phyloP scores from a whole-genome alignment of 2,329 filamentous ascomycete species.

The Fusarium lyarnte region DNA sequence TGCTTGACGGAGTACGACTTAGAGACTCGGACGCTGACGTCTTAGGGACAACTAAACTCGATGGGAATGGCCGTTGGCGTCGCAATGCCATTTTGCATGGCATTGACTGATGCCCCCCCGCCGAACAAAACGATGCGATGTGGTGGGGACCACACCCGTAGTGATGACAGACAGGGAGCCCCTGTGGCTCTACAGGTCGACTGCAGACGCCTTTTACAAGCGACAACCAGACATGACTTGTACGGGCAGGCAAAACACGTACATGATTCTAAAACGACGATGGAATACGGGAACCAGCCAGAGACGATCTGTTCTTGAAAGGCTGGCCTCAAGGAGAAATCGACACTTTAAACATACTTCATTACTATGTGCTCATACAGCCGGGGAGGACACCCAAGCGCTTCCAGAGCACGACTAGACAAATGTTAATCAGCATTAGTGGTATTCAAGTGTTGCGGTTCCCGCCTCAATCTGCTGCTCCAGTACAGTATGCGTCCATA shows the following conservation, averaged over 20 bases:
- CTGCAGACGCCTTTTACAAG: conserved; percentile 20
- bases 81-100: conserved; percentile 44
- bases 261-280: conserved; percentile 4
- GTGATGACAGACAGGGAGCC: conserved; percentile 44
- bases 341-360: background rate
- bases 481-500: conserved; percentile 6
- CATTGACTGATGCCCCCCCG: conserved; percentile 41
- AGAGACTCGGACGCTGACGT: conserved; percentile 39
- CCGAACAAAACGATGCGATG: conserved; percentile 39
- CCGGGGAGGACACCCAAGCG: conserved; percentile 4
- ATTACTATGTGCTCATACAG: background rate
- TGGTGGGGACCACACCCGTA: conserved; percentile 32
- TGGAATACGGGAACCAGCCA: background rate
- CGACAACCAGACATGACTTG: conserved; percentile 6
- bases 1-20: conserved; percentile 34
- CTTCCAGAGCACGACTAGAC: conserved; percentile 15
- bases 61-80: conserved; percentile 44
- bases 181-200: conserved; percentile 38
- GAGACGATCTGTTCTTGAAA: background rate
- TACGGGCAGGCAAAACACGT: conserved; percentile 13
- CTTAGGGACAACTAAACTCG: conserved; percentile 41
- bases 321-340: background rate
- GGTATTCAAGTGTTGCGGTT: conserved; percentile 17
- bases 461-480: conserved; percentile 25
- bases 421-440: conserved; percentile 27